Base-by-base conservation (phyloP, 768 basidiomycete genomes). In the Lyophyllum decastes region DNA sequence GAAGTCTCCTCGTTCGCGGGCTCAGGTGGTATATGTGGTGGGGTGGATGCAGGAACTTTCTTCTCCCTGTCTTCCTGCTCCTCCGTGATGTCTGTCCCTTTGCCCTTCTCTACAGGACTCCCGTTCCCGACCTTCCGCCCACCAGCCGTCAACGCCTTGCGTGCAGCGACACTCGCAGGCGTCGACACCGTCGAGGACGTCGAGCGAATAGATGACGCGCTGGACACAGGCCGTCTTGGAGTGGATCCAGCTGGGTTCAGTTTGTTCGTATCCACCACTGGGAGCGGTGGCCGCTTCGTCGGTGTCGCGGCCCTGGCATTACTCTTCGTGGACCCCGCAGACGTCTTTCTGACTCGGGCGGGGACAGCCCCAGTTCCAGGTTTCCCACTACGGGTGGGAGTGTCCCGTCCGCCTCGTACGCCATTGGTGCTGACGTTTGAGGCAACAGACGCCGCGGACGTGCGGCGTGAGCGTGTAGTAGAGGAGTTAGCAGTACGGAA, bases 401-500 rank as follows among this genome's bases (percentile, higher is more conserved):
- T 64, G 48, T 22, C 61, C n/a, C 38, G 54, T 11, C 54, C 52
- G 16, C 55, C 57, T 4, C 64, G 51, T n/a, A 58, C 45, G 40
- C 35, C 14, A 16, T 53, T 54, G 11, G 62, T 51, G 38, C 61
- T 62, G 26, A 61, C 51, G 19, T 57, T 66, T 10, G 72, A 71
- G 0, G 63, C 46, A 1, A 68, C 68, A 7, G 74, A 74, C 4
- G 72, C 67, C 0, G 68, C 65, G 0, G 75, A 77, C 10, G 73
- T 68, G 22, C 65, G 66, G 19, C 75, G 65, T 16, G 72, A 70
- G 1, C 75, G 70, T 21, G 62, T 48, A 24, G 63, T 73, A 9
- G 59, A 55, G 2, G 63, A 61, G 40, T 76, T 49, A 6, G 81
- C 78, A 2, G 80, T 81, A 57, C 76, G 77, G 67, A 81, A 85